Evolutionary conservation across 2,329 filamentous ascomycete species (phyloP), one percentile per base, ranked within the genome.

Genomic region (Penicillium sp.): DNA sequence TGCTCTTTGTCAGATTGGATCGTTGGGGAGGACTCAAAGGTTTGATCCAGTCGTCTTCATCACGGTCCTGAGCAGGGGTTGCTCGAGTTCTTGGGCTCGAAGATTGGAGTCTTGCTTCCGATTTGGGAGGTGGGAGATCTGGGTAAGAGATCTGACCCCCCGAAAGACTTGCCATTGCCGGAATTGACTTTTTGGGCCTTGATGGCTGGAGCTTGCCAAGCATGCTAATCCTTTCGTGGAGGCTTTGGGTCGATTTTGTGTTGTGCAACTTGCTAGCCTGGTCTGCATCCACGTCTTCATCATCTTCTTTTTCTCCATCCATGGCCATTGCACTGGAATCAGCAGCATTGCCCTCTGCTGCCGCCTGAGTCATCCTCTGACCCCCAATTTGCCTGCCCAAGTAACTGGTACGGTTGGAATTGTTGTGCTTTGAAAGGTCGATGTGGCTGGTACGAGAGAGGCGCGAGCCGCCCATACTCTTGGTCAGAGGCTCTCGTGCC

Each of bases 161-260:
- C 29, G 58, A 46, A n/a, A 55, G 19, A 10, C 57, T 51, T 13
- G 57, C 45, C 19, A 52, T 53, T 3, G 67, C 53, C 15, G 68
- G 61, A 28, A 72, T 72, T 7, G 71, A 73, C 45, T 73, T 72
- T 5, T 67, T 71, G 5, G 65, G 61, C 31, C 71, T 60, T 25
- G 67, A 59, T 52, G 72, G 60, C 37, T 72, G 70, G 45, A 76
- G 68, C 65, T 82, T 73, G 23, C 77, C 78, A 26, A 85, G 74
- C 74, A 83, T 79, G 47, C 83, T 94, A 55, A 98, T 97, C 55
- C 90, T 88, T 56, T 97, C 91, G 51, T 95, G 89, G 11, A 98
- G 74, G 29, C 87, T 78, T 63, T 97, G 90, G 0, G 93, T 95
- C n/a, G 93, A 94, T 0, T 88, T 90, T 63, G 94, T 94, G 66